Conservation (phyloP, 78 protist genomes). For the Neovahlkampfia damariscottae region DNA sequence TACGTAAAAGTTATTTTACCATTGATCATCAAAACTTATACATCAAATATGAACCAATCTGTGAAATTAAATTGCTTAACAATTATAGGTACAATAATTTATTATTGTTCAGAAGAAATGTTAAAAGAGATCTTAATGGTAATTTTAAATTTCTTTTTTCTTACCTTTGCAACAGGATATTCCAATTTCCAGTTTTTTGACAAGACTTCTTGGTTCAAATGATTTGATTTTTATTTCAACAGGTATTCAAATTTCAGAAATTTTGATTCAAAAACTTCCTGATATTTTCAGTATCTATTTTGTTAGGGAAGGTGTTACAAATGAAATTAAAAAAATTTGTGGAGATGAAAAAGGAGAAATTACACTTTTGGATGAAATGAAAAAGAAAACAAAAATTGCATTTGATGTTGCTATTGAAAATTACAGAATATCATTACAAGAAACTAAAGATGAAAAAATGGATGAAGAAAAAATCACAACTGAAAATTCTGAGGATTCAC, state of each 20-base stretch:
- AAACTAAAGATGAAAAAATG: too few species aligned
- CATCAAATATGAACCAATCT: neutral
- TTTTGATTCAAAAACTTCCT: constrained; percentile 26
- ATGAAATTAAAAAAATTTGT: neutral
- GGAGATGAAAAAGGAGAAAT: neutral
- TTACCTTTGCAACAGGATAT: neutral
- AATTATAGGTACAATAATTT: neutral
- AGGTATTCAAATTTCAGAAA: constrained; percentile 4
- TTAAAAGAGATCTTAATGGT: too few species aligned
- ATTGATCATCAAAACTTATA: neutral
- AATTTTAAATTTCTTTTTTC: too few species aligned
- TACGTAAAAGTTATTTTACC: neutral
- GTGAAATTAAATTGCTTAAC: neutral
- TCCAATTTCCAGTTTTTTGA: constrained; percentile 15
- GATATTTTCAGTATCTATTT: constrained; percentile 18
- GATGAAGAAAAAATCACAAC: too few species aligned
- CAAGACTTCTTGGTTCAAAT: neutral
- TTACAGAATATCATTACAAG: too few species aligned
- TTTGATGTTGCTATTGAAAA: too few species aligned
- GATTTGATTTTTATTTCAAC: neutral
- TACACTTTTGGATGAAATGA: neutral
- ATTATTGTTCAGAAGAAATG: too few species aligned
- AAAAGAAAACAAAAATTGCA: neutral
- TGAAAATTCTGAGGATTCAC: too few species aligned
- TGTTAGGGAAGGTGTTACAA: constrained; percentile 39